Evolutionary conservation across 139 green algal species (phyloP), one percentile per base, ranked within the genome.

Genomic region (Micractinium sp.): DNA sequence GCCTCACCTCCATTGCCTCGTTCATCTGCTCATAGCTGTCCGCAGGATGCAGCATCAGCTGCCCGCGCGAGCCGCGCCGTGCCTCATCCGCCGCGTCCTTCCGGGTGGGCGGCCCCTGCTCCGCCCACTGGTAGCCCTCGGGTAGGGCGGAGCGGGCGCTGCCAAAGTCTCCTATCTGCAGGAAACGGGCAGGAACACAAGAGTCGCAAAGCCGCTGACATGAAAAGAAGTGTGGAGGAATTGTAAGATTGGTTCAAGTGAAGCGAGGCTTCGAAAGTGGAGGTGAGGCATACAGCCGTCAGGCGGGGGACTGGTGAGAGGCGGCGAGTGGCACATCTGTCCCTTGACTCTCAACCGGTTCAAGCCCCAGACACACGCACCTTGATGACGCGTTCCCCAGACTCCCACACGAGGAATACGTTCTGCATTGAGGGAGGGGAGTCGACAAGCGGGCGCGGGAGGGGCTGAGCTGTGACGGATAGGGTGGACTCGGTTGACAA

Each of bases 151-250:
- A 96, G 16, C 96, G 88, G 0, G 97, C 96, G 25, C 89, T 95
- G 27, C 97, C 97, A 92, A 99, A 97, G 91, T 99, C 97, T 13
- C 92, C 95, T 23, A 98, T 76, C 94, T 96, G 90, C 18, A 63
- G 75, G 14, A 15, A 23, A 35, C 14, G 81, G 47, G 56, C 20
- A 39, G 33, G 79, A 0, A 47, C 75, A 81, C 75, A 56, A 29
- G n/a, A 56, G 13, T 31, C 35, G 47, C n/a, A n/a, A n/a, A n/a
- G n/a, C n/a, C n/a, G n/a, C n/a, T n/a, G n/a, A n/a, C n/a, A n/a
- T n/a, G n/a, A n/a, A n/a, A n/a, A n/a, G n/a, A n/a, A n/a, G n/a
- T n/a, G n/a, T n/a, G n/a, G n/a, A n/a, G n/a, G n/a, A n/a, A n/a
- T n/a, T n/a, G n/a, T n/a, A n/a, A n/a, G n/a, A n/a, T n/a, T n/a